These are phyloP conservation scores for Metarhizium rileyi DNA, from an alignment of 2,329 filamentous ascomycete genomes.

Conservation along the genomic window DNA sequence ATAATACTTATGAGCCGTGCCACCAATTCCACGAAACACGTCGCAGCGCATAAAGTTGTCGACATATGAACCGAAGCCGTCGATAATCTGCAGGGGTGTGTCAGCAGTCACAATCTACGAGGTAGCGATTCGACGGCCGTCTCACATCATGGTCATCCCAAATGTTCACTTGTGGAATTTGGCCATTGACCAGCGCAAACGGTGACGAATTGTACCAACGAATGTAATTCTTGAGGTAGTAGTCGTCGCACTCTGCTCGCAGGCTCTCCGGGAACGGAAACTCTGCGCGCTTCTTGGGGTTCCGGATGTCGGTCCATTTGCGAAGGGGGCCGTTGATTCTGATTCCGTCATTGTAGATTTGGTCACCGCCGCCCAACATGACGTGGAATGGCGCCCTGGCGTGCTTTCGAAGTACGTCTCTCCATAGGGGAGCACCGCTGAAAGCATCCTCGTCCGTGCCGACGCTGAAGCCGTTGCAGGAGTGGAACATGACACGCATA, in stretches of 20 bases:
- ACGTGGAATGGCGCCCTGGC: constrained; percentile 79
- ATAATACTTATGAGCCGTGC: constrained; percentile 94
- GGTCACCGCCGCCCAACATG: constrained; percentile 89
- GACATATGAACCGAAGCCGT: constrained; percentile 89
- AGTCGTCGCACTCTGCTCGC: constrained; percentile 75
- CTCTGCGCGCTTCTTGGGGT: constrained; percentile 70
- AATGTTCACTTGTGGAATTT: constrained; percentile 93
- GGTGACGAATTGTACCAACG: constrained; percentile 73
- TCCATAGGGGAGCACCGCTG: constrained; percentile 89
- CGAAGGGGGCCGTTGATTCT: constrained; percentile 74
- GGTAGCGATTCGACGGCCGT: background rate
- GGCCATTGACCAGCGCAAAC: constrained; percentile 76
- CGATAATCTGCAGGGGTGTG: constrained; percentile 57
- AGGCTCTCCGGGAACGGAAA: constrained; percentile 70
- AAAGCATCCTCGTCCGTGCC: constrained; percentile 78
- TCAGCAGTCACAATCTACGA: constrained; percentile 20
- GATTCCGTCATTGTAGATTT: constrained; percentile 94
- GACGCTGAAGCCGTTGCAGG: constrained; percentile 91
- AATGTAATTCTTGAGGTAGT: constrained; percentile 87
- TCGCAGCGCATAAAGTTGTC: constrained; percentile 88
- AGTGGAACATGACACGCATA: constrained; percentile 99
- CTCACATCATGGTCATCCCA: constrained; percentile 85
- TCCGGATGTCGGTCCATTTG: constrained; percentile 74
- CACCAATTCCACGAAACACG: constrained; percentile 86
- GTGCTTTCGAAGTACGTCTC: constrained; percentile 80